Evolutionary conservation across 208 protist genomes (phyloP), one percentile per base, ranked within the genome.

Genomic region (Tetramitus jugosus): DNA sequence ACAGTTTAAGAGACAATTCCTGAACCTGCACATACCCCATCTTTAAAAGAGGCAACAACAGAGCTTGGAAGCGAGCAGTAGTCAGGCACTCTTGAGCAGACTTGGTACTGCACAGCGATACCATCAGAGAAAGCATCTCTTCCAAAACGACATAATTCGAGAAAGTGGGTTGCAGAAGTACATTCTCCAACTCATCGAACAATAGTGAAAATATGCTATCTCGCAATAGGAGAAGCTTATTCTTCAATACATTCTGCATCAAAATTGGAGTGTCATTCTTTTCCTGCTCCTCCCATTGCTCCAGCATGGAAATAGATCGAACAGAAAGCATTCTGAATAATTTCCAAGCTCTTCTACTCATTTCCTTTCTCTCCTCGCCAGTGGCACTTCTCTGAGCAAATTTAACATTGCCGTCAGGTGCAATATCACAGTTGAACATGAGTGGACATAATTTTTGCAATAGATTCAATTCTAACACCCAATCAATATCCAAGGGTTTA

Each of bases 91-190:
- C 3, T 46, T 69, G 64, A 29, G 40, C 64, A 20, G 4, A 46
- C 26, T 31, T 10, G 7, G 64, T 46, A 29, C 33, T 46, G 29
- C 20, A 46, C 4, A 69, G 14, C 4, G 33, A 46, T 37, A 69
- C 64, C 64, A 69, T 69, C 3, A 69, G 17, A 13, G 64, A 46
- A 2, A 69, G 26, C 33, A 69, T 69, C 31, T 69, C 64, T 31
- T 46, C 64, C 4, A 69, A 46, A 2, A 46, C 64, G 3, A 17
- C 20, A 14, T 46, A 13, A 46, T 46, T 29, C 4, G 64, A 46
- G 31, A 46, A 46, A 8, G 31, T 46, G 6, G 20, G 14, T 29
- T 13, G 26, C 29, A 72, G 26, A 62, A n/a, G 3, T 33, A 52
- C 1, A 26, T 29, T 4, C 3, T 72, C 33, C 1, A 53, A 23